Conservation (phyloP, 345 rosid species). For the Xanthoceras sorbifolium region DNA sequence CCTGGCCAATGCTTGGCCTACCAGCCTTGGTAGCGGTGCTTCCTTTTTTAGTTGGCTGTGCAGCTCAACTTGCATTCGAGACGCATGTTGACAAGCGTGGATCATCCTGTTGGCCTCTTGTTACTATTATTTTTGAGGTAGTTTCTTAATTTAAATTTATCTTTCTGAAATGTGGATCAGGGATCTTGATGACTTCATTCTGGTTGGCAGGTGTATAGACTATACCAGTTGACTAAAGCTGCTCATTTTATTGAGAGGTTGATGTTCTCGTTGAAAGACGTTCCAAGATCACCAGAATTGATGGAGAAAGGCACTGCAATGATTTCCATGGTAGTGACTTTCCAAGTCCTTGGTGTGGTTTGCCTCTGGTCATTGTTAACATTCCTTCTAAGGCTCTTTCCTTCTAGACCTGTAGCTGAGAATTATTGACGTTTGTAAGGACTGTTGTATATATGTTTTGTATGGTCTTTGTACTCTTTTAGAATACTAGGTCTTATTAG, state of each 20-base stretch:
- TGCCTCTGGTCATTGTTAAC: slow-evolving; percentile 89
- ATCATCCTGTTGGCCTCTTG: slow-evolving; percentile 86
- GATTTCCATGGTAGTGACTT: slow-evolving; percentile 60
- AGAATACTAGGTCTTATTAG: neutral
- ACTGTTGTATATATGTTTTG: neutral
- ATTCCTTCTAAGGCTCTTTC: slow-evolving; percentile 77
- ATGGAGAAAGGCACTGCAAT: slow-evolving; percentile 59
- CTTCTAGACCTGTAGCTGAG: slow-evolving; percentile 81
- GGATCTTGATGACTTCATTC: slow-evolving; percentile 18
- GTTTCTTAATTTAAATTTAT: neutral
- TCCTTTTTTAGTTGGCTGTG: slow-evolving; percentile 76
- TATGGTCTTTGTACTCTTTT: neutral
- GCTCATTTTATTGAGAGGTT: slow-evolving; percentile 70
- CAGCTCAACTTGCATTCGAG: slow-evolving; percentile 69
- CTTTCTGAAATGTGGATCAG: slow-evolving; percentile 13
- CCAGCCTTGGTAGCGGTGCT: slow-evolving; percentile 63
- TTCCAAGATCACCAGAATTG: slow-evolving; percentile 46
- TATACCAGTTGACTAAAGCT: slow-evolving; percentile 84
- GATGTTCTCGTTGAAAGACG: slow-evolving; percentile 65
- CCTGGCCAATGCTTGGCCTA: slow-evolving; percentile 74
- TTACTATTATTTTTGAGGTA: slow-evolving; percentile 87
- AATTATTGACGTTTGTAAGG: slow-evolving; percentile 46
- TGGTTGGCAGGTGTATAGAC: slow-evolving; percentile 65
- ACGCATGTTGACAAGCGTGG: slow-evolving; percentile 45
- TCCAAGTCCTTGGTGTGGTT: slow-evolving; percentile 68